Evolutionary conservation across 2,329 filamentous ascomycete species (phyloP), one percentile per base, ranked within the genome.

Genomic region (Alternaria postmessia): DNA sequence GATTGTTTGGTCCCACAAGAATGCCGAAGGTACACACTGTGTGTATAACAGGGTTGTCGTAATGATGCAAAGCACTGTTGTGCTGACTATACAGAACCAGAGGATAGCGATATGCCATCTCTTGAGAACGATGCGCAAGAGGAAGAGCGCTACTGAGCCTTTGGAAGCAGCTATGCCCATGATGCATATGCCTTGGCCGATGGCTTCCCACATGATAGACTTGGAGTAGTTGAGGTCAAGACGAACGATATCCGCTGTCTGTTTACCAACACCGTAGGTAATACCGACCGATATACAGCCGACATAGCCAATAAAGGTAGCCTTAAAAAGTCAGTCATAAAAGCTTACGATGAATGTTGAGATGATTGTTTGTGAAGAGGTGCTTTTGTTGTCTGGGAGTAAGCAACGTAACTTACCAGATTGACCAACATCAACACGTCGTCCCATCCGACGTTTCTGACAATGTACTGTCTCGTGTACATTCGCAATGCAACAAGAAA

Each of bases 101-200:
- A 77, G 63, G 5, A 76, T 53, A 1, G 48, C 60, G n/a, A 71
- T 65, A 34, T 77, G 74, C 72, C 72, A 75, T 28, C 43, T 57
- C 12, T 63, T 57, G 11, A 74, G n/a, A 6, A 75, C 73, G 38
- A 75, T 74, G 7, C 74, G 70, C 16, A 76, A 51, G 14, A 75
- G 47, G 51, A 75, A 76, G n/a, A 75, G 53, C 8, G 71, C 72
- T 12, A 75, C 71, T 3, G 71, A 71, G 5, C 65, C 68, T 49
- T 75, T 76, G 6, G 69, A 73, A 7, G 67, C 66, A 32, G 72
- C 73, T 41, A 75, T 75, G 8, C 72, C 71, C 61, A 75, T 73
- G 38, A 75, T 70, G 43, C 72, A 74, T 28, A 75, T 68, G 1
- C 65, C 72, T 43, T 74, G 74, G 8, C 71, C 73, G 22, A 76